Evolutionary conservation across 192 early-diverging fungal species (phyloP), one percentile per base, ranked within the genome.

Genomic region (Coemansia sp.): DNA sequence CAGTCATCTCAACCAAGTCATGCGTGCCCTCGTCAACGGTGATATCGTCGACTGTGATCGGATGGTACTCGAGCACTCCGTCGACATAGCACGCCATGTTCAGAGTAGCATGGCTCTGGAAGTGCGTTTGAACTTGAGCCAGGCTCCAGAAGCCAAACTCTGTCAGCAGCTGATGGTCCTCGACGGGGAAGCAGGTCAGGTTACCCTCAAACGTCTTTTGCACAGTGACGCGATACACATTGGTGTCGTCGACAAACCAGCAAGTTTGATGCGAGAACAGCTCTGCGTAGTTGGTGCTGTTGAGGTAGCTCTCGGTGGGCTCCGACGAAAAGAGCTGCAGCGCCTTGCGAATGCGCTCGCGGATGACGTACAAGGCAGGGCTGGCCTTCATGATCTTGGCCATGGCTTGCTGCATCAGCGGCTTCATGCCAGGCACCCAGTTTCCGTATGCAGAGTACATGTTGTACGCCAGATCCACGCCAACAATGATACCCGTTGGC

Each of bases 131-230:
- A 9, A 72, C 70, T 29, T 72, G 70, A 6, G 4, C 24, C 39
- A 72, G 64, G 50, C 64, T 65, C 70, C 70, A 72, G 63, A 72
- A 72, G 41, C 70, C 70, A 32, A 61, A 60, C 70, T 72, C 70
- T 2, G 70, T 72, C 64, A 72, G 35, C 55, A 72, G 59, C 64
- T 72, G 70, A 29, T 72, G 70, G 58, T 72, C 70, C 45, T 65
- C 64, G 4, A 55, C 70, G 12, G 70, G 70, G 70, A 70, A 65
- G 9, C 63, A 72, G 3, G 60, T 76, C 86, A 99, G 90, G 75
- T 99, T 99, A 45, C 97, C 97, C 78, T 99, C 97, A 67, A 97
- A 98, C 6, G 97, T 99, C 89, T 97, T 97, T 85, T 99, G 97
- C 74, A 97, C 97, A 9, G 96, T 99, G 22, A 99, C 97, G 69